Evolutionary conservation across 345 rosid genomes (phyloP).

Genomic region (Euclidium syriacum): DNA sequence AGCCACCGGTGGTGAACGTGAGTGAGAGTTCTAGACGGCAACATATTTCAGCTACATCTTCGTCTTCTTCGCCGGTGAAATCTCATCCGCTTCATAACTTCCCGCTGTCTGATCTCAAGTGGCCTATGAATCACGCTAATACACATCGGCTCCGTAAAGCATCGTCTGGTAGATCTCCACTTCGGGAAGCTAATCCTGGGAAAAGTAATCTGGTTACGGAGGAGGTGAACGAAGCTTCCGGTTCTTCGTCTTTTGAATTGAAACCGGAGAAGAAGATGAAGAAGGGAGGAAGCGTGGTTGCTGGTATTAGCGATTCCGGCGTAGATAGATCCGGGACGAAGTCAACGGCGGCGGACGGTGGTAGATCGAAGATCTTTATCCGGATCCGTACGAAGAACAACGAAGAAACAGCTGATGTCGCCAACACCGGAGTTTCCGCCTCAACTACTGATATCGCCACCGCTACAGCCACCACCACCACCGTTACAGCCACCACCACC

Average conservation of each 20-base stretch:
- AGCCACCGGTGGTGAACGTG: background rate
- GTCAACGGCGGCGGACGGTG: conserved; percentile 31
- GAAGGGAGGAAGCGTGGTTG: conserved; percentile 6
- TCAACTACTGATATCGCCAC: conserved; percentile 1
- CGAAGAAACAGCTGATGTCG: conserved; percentile 29
- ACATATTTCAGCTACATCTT: conserved; percentile 41
- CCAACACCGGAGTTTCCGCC: background rate
- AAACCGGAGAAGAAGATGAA: conserved; percentile 22
- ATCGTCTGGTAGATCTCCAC: conserved; percentile 32
- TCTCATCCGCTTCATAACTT: conserved; percentile 70
- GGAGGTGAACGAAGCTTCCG: conserved; percentile 21
- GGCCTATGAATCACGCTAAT: conserved; percentile 46
- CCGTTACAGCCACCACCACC: background rate
- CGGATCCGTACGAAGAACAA: conserved; percentile 38
- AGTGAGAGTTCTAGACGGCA: conserved; percentile 29
- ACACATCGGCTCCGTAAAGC: conserved; percentile 43
- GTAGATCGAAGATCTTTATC: conserved; percentile 46
- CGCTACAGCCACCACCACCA: background rate
- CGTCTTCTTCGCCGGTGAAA: conserved; percentile 41
- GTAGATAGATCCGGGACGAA: conserved; percentile 33
- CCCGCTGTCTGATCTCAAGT: conserved; percentile 50
- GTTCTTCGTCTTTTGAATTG: conserved; percentile 17
- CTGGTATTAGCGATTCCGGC: conserved; percentile 9
- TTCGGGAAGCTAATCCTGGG: conserved; percentile 15
- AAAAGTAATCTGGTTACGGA: conserved; percentile 17